phyloP scores from a whole-genome alignment of 768 basidiomycete genomes.

The Calocybe indica region DNA sequence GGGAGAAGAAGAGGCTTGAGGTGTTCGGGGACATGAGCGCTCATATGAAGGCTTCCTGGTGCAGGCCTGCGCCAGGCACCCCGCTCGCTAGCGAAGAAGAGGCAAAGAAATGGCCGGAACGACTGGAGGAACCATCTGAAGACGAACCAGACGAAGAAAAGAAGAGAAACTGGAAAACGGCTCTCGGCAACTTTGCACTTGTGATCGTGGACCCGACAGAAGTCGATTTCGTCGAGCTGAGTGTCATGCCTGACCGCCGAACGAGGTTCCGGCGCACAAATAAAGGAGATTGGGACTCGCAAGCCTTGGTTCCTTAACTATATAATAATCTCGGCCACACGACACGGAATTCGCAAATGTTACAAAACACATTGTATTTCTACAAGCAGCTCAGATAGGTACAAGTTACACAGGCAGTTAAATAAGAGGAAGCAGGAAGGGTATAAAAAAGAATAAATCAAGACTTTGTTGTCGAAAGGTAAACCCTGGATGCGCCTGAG shows the following conservation, averaged over 20 bases:
- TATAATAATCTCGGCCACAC: not conserved
- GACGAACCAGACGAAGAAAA: constrained; percentile 33
- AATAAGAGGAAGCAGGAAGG: constrained; percentile 2
- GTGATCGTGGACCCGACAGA: constrained; percentile 64
- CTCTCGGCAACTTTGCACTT: constrained; percentile 65
- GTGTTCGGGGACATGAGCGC: constrained; percentile 55
- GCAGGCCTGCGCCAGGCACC: constrained; percentile 60
- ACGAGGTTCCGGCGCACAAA: constrained; percentile 43
- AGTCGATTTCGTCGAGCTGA: constrained; percentile 67
- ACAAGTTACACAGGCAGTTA: constrained; percentile 9
- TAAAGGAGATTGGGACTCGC: constrained; percentile 48
- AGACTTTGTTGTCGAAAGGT: constrained; percentile 7
- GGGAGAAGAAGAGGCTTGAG: constrained; percentile 60
- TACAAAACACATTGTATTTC: not conserved
- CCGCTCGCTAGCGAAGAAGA: constrained; percentile 47
- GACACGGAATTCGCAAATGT: constrained; percentile 4
- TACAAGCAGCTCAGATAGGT: too few species aligned
- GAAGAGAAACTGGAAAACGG: constrained; percentile 41
- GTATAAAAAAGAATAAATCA: constrained; percentile 18
- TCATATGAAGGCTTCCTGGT: constrained; percentile 68
- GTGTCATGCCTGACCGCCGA: constrained; percentile 49
- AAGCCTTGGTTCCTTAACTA: constrained; percentile 56
- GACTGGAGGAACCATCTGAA: constrained; percentile 42
- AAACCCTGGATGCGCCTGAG: constrained; percentile 4
- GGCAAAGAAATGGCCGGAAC: constrained; percentile 55